Base-by-base conservation (phyloP, 2,329 filamentous ascomycete genomes). In the Cordyceps javanica region DNA sequence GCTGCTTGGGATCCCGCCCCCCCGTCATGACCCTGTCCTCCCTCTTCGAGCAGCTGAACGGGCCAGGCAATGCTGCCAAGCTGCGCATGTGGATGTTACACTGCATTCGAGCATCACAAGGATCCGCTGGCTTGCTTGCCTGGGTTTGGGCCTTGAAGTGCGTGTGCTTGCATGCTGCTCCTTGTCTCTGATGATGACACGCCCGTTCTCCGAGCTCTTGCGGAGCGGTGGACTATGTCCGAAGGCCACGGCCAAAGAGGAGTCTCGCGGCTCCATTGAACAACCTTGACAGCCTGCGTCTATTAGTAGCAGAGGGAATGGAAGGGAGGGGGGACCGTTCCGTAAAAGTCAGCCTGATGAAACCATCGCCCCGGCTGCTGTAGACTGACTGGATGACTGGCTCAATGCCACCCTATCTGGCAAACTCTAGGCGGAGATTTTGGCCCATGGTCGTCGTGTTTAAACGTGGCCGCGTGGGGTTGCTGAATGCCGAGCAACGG, bases 401-500 rank as follows among this genome's bases (percentile, higher is more conserved):
- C 6, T 21, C 30, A 55, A 55, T 55, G 53, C 30, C 30, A 55
- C 53, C 53, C 25, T 23, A 39, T 38, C 53, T 48, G 42, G 23
- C 25, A 55, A 34, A 38, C n/a, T 34, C 42, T n/a, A 26, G 11
- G 53, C 53, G 53, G 53, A 55, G 53, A 38, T 28, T 48, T 44
- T 48, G 16, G 32, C 30, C 34, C 44, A 55, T 30, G n/a, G 10
- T 30, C 28, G 41, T 28, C 5, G 39, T 55, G 42, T 48, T 41
- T 56, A 49, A 56, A 56, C 44, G 19, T 49, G 45, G n/a, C 36
- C 36, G 54, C 54, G 54, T 56, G 54, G 54, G 54, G 54, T 49
- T 49, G 53, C 36, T 49, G 44, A 56, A 32, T 49, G 44, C 34
- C 54, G 54, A 56, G 28, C 44, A 41, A 56, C 44, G 54, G 54